These are phyloP conservation scores for Candida nanaspora DNA, from an alignment of 805 yeast genomes.

Conservation along the genomic window DNA sequence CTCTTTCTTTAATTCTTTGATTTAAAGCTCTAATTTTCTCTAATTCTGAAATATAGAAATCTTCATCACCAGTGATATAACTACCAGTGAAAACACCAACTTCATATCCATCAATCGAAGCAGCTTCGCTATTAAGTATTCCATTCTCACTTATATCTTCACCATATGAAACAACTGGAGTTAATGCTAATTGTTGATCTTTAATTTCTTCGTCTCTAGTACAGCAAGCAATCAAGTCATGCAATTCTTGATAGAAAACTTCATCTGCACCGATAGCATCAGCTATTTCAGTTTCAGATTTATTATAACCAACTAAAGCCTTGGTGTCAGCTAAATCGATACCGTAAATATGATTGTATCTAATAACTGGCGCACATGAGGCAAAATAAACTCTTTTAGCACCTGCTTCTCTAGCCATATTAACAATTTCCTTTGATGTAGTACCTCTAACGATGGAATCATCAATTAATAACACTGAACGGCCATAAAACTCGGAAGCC, in stretches of 20 bases:
- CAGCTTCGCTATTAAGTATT: slow-evolving; percentile 11
- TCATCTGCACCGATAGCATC: slow-evolving; percentile 80
- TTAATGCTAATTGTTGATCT: slow-evolving; percentile 26
- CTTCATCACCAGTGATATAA: slow-evolving; percentile 91
- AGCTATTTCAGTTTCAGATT: slow-evolving; percentile 69
- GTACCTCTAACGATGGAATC: slow-evolving; percentile 98
- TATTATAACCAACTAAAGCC: slow-evolving; percentile 84
- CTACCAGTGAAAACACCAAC: slow-evolving; percentile 95
- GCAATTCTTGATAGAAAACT: slow-evolving; percentile 80
- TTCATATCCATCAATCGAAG: slow-evolving; percentile 61
- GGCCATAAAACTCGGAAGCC: slow-evolving; percentile 83
- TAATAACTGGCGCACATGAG: slow-evolving; percentile 96
- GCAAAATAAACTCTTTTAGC: slow-evolving; percentile 94
- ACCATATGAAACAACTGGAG: slow-evolving; percentile 27
- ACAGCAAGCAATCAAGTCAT: slow-evolving; percentile 81
- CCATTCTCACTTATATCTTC: slow-evolving; percentile 21
- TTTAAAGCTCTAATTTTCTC: slow-evolving; percentile 79
- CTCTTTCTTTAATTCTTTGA: slow-evolving; percentile 43
- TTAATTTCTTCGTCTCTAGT: slow-evolving; percentile 24
- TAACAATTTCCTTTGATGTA: slow-evolving; percentile 90
- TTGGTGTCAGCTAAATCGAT: slow-evolving; percentile 94
- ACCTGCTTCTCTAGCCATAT: slow-evolving; percentile 98
- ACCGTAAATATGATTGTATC: slow-evolving; percentile 94
- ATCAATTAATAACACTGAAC: slow-evolving; percentile 85
- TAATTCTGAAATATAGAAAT: slow-evolving; percentile 70